These are phyloP conservation scores for Vicia sativa DNA, from an alignment of 306 rosid species.

Conservation along the genomic window DNA sequence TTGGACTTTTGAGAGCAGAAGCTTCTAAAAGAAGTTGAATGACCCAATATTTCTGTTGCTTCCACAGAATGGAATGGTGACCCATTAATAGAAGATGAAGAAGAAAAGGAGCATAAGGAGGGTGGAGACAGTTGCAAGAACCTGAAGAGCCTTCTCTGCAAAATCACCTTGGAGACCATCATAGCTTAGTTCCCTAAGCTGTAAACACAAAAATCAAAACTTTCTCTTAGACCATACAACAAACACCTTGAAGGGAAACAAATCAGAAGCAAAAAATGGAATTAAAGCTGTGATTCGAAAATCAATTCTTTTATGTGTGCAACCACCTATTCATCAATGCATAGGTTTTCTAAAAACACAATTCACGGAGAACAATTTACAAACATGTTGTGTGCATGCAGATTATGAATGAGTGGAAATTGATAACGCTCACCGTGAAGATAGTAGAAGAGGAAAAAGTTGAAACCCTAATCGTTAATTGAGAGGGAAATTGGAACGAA, in stretches of 20 bases:
- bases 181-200: slow-evolving; percentile 38
- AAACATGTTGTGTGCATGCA: background rate
- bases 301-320: background rate
- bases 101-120: slow-evolving; percentile 25
- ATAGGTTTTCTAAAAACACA: background rate
- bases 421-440: background rate
- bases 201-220: background rate
- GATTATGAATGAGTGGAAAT: background rate
- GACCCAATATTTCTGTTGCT: slow-evolving; percentile 32
- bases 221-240: slow-evolving; percentile 5
- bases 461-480: background rate
- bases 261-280: background rate
- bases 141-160: slow-evolving; percentile 53
- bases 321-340: background rate
- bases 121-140: slow-evolving; percentile 41
- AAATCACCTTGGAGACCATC: slow-evolving; percentile 67
- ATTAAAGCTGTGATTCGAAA: background rate
- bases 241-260: slow-evolving; percentile 4
- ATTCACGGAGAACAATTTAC: background rate
- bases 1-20: slow-evolving; percentile 57
- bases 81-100: slow-evolving; percentile 34
- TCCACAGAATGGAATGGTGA: slow-evolving; percentile 35
- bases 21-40: slow-evolving; percentile 44
- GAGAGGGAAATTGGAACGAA: background rate
- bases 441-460: background rate